These are phyloP conservation scores for Trichopus zeylanicus DNA, from an alignment of 116 monocot genomes.

Conservation along the genomic window DNA sequence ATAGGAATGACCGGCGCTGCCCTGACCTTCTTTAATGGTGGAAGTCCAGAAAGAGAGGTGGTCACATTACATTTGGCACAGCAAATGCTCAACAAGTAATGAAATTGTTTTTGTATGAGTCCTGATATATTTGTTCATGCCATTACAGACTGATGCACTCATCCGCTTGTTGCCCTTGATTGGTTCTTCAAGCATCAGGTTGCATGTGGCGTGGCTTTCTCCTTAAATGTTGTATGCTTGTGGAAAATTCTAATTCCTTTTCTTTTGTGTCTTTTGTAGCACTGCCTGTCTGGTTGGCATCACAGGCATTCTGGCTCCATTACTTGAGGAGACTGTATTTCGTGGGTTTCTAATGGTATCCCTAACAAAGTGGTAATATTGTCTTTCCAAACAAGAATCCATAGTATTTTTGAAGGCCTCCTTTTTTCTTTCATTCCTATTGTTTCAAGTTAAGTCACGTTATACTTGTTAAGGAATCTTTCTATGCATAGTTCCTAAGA, in stretches of 20 bases:
- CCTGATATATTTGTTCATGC: background rate
- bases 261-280: conserved; percentile 17
- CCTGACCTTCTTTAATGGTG: conserved; percentile 39
- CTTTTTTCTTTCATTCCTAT: no score
- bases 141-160: conserved; percentile 69
- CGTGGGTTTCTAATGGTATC: conserved; percentile 85
- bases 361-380: conserved; percentile 59
- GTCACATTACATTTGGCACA: background rate
- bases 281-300: conserved; percentile 70
- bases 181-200: conserved; percentile 83
- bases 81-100: background rate
- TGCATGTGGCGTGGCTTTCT: no score
- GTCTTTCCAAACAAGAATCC: background rate
- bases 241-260: background rate
- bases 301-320: conserved; percentile 71
- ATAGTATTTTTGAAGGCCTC: background rate
- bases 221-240: background rate
- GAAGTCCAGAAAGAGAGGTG: conserved; percentile 80
- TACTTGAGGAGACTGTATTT: conserved; percentile 97
- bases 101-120: background rate
- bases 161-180: conserved; percentile 71
- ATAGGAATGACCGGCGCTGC: conserved; percentile 54
- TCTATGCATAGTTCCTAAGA: no score
- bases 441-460: no score
- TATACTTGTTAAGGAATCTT: no score